These are phyloP conservation scores for Wickerhamiella dianesei DNA, from an alignment of 805 yeast genomes.

Conservation along the genomic window DNA sequence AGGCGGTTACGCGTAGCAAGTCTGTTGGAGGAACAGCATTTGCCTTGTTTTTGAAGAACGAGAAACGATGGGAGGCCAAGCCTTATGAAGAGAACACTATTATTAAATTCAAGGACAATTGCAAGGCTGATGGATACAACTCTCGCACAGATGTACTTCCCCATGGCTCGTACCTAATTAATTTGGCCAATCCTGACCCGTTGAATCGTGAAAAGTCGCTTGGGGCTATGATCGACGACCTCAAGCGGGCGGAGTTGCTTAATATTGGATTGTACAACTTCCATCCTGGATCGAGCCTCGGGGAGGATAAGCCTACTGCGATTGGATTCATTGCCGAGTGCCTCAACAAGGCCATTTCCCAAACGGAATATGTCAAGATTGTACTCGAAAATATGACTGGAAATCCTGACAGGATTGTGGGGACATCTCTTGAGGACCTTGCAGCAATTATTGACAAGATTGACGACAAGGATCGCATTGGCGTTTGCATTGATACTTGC, in stretches of 20 bases:
- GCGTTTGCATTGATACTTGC: conserved; percentile 93
- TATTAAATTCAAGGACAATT: conserved; percentile 45
- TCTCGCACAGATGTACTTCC: conserved; percentile 54
- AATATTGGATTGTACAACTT: conserved; percentile 79
- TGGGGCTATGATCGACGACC: conserved; percentile 70
- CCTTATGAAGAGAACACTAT: conserved; percentile 56
- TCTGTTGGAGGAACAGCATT: conserved; percentile 61
- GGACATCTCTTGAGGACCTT: conserved; percentile 66
- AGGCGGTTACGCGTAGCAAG: conserved; percentile 47
- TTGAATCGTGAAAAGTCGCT: conserved; percentile 67
- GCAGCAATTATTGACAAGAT: conserved; percentile 59
- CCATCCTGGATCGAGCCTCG: conserved; percentile 75
- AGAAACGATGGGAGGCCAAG: conserved; percentile 84
- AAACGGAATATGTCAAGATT: conserved; percentile 68
- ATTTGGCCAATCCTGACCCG: conserved; percentile 77
- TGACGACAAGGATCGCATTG: conserved; percentile 74
- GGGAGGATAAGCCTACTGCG: conserved; percentile 54
- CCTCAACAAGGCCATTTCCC: conserved; percentile 62
- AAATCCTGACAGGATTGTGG: conserved; percentile 70
- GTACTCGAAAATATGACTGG: conserved; percentile 98
- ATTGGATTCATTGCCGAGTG: conserved; percentile 58
- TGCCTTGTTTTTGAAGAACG: conserved; percentile 82
- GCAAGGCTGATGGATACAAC: conserved; percentile 44
- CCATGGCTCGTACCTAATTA: conserved; percentile 89
- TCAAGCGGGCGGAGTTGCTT: conserved; percentile 72